A percentile compares a stretch with the other conserved stretches of the same genome.
Conservation (phyloP, 768 basidiomycete genomes). For the Tulasnella sp. region DNA sequence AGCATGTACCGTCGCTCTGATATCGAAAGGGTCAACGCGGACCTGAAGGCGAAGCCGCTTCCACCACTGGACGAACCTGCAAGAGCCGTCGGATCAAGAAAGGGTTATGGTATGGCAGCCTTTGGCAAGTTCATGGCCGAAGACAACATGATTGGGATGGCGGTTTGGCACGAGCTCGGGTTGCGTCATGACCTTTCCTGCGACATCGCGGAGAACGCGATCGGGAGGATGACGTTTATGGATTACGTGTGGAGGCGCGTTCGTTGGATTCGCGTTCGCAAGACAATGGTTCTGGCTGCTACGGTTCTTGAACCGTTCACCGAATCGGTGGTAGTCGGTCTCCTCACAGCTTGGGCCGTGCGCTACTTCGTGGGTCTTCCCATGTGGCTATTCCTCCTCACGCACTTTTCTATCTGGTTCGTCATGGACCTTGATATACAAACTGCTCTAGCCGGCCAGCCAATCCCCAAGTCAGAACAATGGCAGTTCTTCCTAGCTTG, state of each 20-base stretch:
- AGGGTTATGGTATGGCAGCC: constrained; percentile 48
- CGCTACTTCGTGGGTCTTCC: constrained; percentile 41
- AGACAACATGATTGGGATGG: constrained; percentile 93
- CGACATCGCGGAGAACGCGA: constrained; percentile 83
- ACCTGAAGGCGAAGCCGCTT: constrained; percentile 23
- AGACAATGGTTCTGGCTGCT: constrained; percentile 84
- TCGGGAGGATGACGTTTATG: constrained; percentile 79
- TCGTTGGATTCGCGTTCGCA: constrained; percentile 95
- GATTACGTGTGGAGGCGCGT: constrained; percentile 88
- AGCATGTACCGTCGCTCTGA: constrained; percentile 90
- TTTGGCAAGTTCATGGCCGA: constrained; percentile 92
- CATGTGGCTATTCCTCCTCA: constrained; percentile 50
- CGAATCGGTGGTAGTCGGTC: constrained; percentile 70
- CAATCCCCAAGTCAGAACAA: constrained; percentile 49
- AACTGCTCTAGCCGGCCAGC: constrained; percentile 65
- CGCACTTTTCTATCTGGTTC: constrained; percentile 68
- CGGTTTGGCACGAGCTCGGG: constrained; percentile 90
- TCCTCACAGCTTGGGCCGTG: constrained; percentile 58
- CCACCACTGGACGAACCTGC: constrained; percentile 11
- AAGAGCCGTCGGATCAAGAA: not conserved
- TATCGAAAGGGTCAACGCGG: constrained; percentile 55
- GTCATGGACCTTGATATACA: constrained; percentile 79
- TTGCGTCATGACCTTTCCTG: constrained; percentile 85
- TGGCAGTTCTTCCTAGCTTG: constrained; percentile 72
- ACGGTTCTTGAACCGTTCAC: constrained; percentile 91